Evolutionary conservation across 129 eudicot genomes (phyloP).

Genomic region (Ambrosia artemisiifolia): DNA sequence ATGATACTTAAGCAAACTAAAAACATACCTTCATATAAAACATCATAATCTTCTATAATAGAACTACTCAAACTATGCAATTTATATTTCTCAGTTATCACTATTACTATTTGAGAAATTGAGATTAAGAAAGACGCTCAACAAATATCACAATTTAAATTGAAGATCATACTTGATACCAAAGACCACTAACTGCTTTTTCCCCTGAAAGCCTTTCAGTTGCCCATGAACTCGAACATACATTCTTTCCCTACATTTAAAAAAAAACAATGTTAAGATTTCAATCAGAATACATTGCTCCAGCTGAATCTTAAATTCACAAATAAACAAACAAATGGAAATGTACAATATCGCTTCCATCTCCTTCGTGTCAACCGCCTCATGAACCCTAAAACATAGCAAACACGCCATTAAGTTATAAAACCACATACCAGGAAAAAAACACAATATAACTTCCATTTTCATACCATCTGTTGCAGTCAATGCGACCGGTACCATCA

Average conservation of each 20-base stretch:
- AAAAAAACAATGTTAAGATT: conserved; percentile 1
- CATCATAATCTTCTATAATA: background rate
- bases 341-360: conserved; percentile 58
- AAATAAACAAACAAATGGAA: background rate
- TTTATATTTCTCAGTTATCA: background rate
- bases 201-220: conserved; percentile 84
- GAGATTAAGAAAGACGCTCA: background rate
- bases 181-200: conserved; percentile 62
- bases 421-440: background rate
- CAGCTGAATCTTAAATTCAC: background rate
- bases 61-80: background rate
- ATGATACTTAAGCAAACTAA: background rate
- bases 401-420: conserved; percentile 8
- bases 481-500: conserved; percentile 88
- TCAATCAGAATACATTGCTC: background rate
- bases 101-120: background rate
- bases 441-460: background rate
- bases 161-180: conserved; percentile 62
- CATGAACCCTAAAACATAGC: conserved; percentile 62
- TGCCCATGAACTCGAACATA: conserved; percentile 86
- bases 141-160: background rate
- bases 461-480: conserved; percentile 70
- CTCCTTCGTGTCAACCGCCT: conserved; percentile 63
- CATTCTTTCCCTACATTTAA: conserved; percentile 55
- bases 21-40: background rate